These are phyloP conservation scores for Xylaria sp. DNA, from an alignment of 2,329 filamentous ascomycete genomes.

Conservation along the genomic window DNA sequence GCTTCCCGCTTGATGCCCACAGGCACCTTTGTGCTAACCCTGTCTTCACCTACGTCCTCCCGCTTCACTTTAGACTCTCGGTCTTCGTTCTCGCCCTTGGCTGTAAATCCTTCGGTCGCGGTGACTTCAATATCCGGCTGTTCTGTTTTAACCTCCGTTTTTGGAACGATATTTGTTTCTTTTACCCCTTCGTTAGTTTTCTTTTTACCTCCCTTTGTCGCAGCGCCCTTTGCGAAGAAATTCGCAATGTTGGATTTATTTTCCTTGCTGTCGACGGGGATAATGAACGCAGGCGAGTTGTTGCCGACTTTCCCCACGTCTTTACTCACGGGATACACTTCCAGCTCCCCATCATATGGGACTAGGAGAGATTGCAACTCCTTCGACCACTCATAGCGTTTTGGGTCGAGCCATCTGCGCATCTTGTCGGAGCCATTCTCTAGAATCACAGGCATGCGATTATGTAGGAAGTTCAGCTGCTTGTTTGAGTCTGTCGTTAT, in stretches of 20 bases:
- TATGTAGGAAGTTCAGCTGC: slow-evolving; percentile 86
- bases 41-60: slow-evolving; percentile 26
- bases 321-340: slow-evolving; percentile 85
- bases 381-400: slow-evolving; percentile 74
- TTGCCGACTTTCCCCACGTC: slow-evolving; percentile 96
- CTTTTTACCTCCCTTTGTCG: slow-evolving; percentile 26
- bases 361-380: slow-evolving; percentile 83
- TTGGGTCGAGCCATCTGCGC: slow-evolving; percentile 81
- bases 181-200: not conserved
- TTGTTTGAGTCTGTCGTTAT: slow-evolving; percentile 90
- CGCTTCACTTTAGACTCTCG: slow-evolving; percentile 23
- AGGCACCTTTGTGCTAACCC: not conserved
- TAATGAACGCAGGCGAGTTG: slow-evolving; percentile 82
- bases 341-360: slow-evolving; percentile 81
- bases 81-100: slow-evolving; percentile 18
- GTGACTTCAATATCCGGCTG: slow-evolving; percentile 43
- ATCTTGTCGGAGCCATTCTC: slow-evolving; percentile 78
- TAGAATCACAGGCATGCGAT: slow-evolving; percentile 94
- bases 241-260: slow-evolving; percentile 96
- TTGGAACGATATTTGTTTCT: not conserved
- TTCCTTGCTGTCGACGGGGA: slow-evolving; percentile 83
- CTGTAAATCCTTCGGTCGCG: slow-evolving; percentile 41
- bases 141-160: slow-evolving; percentile 15
- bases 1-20: slow-evolving; percentile 46
- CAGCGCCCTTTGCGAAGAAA: slow-evolving; percentile 77